phyloP scores from a whole-genome alignment of 2,329 filamentous ascomycete genomes.

The Graphiopsis chlorocephala region DNA sequence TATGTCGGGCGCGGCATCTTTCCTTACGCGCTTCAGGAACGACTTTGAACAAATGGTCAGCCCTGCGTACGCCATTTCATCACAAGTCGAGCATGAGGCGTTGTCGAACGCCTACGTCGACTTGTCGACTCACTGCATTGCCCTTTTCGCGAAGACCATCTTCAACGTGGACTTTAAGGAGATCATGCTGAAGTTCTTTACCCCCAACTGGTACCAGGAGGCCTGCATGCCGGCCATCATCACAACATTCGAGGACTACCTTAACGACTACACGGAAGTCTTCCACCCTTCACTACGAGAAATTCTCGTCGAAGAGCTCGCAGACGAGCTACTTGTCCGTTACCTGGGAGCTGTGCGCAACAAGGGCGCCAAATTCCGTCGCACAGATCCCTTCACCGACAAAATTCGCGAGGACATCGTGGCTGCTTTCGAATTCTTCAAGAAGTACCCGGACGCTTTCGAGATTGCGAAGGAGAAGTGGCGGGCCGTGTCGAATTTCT shows the following conservation, averaged over 20 bases:
- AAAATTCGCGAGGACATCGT: slow-evolving; percentile 93
- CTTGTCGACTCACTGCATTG: slow-evolving; percentile 88
- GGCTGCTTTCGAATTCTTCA: slow-evolving; percentile 87
- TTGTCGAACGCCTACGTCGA: slow-evolving; percentile 93
- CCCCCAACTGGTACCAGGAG: slow-evolving; percentile 78
- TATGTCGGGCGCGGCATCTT: slow-evolving; percentile 72
- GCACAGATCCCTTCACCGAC: slow-evolving; percentile 81
- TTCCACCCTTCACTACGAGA: slow-evolving; percentile 85
- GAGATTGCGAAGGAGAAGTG: slow-evolving; percentile 83
- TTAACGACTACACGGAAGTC: slow-evolving; percentile 76
- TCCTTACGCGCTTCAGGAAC: slow-evolving; percentile 80
- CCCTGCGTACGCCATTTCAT: slow-evolving; percentile 70
- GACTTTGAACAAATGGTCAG: slow-evolving; percentile 80
- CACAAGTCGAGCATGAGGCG: slow-evolving; percentile 67
- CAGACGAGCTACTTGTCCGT: slow-evolving; percentile 81
- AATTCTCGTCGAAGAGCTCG: slow-evolving; percentile 88
- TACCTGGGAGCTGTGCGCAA: slow-evolving; percentile 87
- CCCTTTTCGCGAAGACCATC: slow-evolving; percentile 79
- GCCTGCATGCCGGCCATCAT: slow-evolving; percentile 91
- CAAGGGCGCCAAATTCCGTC: slow-evolving; percentile 82
- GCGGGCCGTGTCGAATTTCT: slow-evolving; percentile 83
- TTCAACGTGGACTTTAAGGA: slow-evolving; percentile 85
- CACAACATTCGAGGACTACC: slow-evolving; percentile 92
- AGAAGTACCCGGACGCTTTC: slow-evolving; percentile 67
- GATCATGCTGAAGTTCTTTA: slow-evolving; percentile 88